A percentile compares a stretch with the other conserved stretches of the same genome.
These are phyloP conservation scores for Botrytis deweyae DNA, from an alignment of 2,329 filamentous ascomycete genomes.

Conservation along the genomic window DNA sequence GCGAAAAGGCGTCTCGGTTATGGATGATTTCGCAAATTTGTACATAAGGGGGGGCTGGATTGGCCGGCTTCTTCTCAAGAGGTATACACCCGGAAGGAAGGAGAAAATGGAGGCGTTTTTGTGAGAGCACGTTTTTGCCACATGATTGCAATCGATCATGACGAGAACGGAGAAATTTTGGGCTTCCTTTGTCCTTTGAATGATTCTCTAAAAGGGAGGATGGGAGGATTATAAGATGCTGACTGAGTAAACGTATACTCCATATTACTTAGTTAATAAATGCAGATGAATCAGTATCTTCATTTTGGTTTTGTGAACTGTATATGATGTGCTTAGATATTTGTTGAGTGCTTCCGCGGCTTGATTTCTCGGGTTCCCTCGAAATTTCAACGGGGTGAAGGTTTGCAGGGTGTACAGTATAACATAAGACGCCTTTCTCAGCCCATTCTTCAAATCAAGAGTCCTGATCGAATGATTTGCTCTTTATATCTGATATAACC, in stretches of 20 bases:
- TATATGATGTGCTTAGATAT: background rate
- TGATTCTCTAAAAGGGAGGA: background rate
- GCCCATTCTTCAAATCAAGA: background rate
- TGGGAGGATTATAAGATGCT: background rate
- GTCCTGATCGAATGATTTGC: background rate
- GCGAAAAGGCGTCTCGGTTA: conserved; percentile 32
- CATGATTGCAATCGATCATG: background rate
- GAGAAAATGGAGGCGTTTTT: conserved; percentile 4
- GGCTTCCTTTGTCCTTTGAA: background rate
- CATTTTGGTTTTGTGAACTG: background rate
- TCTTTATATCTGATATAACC: background rate
- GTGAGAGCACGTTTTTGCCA: background rate
- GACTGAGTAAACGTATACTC: background rate
- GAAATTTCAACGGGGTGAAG: background rate
- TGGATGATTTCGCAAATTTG: conserved; percentile 16
- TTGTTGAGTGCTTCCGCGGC: background rate
- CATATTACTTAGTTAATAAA: background rate
- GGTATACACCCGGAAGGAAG: background rate
- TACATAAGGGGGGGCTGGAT: background rate
- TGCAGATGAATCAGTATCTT: background rate
- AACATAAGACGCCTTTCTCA: background rate
- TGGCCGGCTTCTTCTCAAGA: background rate
- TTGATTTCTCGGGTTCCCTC: background rate
- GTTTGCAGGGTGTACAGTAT: background rate
- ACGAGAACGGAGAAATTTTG: background rate